These are phyloP conservation scores for Phytomonas serpens DNA, from an alignment of 208 protist species.

Conservation along the genomic window DNA sequence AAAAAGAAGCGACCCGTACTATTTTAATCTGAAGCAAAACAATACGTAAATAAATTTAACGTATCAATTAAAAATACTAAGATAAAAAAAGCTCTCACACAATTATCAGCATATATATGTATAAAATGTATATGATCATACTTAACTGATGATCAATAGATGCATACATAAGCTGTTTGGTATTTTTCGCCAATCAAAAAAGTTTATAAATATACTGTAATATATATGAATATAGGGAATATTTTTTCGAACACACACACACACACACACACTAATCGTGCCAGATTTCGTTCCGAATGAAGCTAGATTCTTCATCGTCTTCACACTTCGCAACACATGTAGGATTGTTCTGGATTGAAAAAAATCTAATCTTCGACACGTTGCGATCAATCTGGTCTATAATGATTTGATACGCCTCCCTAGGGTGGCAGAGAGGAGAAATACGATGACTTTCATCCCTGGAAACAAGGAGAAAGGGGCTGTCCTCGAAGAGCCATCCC, in stretches of 20 bases:
- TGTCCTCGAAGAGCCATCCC: slow-evolving; percentile 81
- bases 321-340: background rate
- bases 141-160: background rate
- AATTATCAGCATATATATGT: background rate
- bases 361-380: slow-evolving; percentile 1
- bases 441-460: slow-evolving; percentile 65
- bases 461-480: slow-evolving; percentile 56
- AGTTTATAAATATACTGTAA: background rate
- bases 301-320: slow-evolving; percentile 8
- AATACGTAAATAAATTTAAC: background rate
- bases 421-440: slow-evolving; percentile 50
- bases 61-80: background rate
- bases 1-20: background rate
- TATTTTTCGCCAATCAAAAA: slow-evolving; percentile 1
- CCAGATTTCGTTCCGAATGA: background rate
- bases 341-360: background rate
- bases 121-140: background rate
- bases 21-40: background rate
- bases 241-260: background rate
- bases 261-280: background rate
- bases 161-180: background rate
- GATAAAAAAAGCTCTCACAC: background rate
- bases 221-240: background rate
- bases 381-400: slow-evolving; percentile 65
- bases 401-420: slow-evolving; percentile 53